Evolutionary conservation across 768 basidiomycete genomes (phyloP), one percentile per base, ranked within the genome.

Genomic region (Termitomyces sp.): DNA sequence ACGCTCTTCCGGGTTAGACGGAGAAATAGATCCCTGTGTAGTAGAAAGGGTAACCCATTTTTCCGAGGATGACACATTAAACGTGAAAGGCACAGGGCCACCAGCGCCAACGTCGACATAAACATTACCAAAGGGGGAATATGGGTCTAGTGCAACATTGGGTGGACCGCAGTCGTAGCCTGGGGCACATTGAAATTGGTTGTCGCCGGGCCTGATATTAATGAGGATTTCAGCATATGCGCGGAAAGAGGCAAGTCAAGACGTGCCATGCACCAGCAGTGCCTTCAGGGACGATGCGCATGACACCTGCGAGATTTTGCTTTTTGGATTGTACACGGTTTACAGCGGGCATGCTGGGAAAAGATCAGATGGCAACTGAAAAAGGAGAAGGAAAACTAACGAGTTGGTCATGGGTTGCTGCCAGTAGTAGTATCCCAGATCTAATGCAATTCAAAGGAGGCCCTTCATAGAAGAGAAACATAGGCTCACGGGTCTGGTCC

Each of bases 331-430:
- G 80, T 24, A 84, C 79, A 42, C 78, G 72, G 49, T 77, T 79
- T 47, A 84, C 69, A 35, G 69, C 66, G 6, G 81, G 83, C 80
- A 83, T 83, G 22, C 79, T 86, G 61, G 0, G 36, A 26, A 18
- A 38, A 24, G 5, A 4, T 51, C 16, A 26, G 24, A 51, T 12
- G 24, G 24, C 38, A 9, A 40, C 7, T n/a, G 16, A 24, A 6
- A 30, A 35, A 51, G n/a, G n/a, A n/a, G 36, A 38, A 18, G 40
- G 43, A 40, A 16, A 0, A 69, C 77, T 43, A 54, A 81, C 78
- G 80, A 79, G 68, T 88, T 82, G 14, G 78, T 75, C 80, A 83
- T 83, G 4, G 86, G 85, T 63, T 86, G 85, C 60, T 90, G 87
- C 83, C 86, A 87, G 68, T 88, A 87, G 60, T 77, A 81, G 59